Evolutionary conservation across 257 asterid genomes (phyloP), one percentile per base, ranked within the genome.

Genomic region (Agastache rugosa): DNA sequence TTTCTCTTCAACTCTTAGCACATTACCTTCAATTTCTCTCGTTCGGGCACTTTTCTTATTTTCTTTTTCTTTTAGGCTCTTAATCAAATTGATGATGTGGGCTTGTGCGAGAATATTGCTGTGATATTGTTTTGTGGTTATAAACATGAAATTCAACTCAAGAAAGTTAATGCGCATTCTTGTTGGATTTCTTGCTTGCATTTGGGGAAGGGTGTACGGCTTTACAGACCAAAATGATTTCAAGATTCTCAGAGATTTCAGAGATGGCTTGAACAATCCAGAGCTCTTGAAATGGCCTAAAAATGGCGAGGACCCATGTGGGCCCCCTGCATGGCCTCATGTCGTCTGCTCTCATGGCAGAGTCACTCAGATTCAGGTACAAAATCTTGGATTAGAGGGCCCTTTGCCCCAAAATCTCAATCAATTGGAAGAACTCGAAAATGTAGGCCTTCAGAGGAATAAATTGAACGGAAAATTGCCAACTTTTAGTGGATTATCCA

Each of bases 331-430:
- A 34, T 92, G 97, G 98, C 89, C 91, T 20, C 88, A 87, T 63
- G 84, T 90, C 56, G 71, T 84, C 83, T 92, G 98, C 70, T 84
- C 91, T 39, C 70, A 84, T 17, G 89, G 85, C 74, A 81, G 92
- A 80, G 88, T 92, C 44, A 87, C 96, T 10, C 98, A 90, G 83
- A 90, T 92, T 89, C 98, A 92, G 86, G 96, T 87, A 11, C 87
- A 87, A 62, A 79, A 80, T 8, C 80, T 92, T 56, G 97, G 93
- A 9, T 64, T 92, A 14, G 83, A 85, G 63, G 98, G 98, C 9
- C 75, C 85, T 78, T 74, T 92, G 83, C 97, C 98, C 20, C 88
- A 70, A 34, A 84, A 88, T 69, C 65, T 92, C 14, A 92, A 92
- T 73, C 87, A 86, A 67, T 80, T 92, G 63, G 83, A 67, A 6